A percentile compares a stretch with the other conserved stretches of the same genome.
These are phyloP conservation scores for Sporobolomyces phaffii DNA, from an alignment of 768 basidiomycete species.

Conservation along the genomic window DNA sequence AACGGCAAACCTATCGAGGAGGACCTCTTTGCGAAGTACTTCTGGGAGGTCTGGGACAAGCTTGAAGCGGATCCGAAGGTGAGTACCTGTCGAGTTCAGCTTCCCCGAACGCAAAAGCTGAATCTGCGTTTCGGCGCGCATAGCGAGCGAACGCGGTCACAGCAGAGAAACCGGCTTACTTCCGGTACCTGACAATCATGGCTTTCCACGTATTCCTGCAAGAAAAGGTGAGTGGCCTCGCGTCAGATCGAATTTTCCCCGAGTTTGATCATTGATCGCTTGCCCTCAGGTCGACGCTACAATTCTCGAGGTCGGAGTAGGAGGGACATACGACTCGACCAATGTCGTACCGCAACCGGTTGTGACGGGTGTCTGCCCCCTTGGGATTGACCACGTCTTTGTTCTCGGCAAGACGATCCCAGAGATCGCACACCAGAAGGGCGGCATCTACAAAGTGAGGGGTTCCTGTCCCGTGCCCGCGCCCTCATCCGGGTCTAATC, in stretches of 20 bases:
- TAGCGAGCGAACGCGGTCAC: constrained; percentile 47
- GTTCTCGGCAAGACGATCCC: constrained; percentile 79
- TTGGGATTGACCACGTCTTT: constrained; percentile 85
- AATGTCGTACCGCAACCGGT: constrained; percentile 87
- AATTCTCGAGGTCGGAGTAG: constrained; percentile 92
- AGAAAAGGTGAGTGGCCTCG: constrained; percentile 52
- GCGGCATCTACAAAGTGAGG: constrained; percentile 87
- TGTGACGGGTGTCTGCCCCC: constrained; percentile 79
- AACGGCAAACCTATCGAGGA: constrained; percentile 86
- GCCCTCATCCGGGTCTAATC: background rate
- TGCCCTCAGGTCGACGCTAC: constrained; percentile 68
- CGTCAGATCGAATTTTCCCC: background rate
- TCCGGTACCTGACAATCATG: constrained; percentile 84
- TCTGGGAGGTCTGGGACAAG: constrained; percentile 92
- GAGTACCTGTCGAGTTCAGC: constrained; percentile 33
- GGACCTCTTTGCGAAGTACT: constrained; percentile 77
- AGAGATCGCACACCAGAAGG: constrained; percentile 93
- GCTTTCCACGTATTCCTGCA: constrained; percentile 84
- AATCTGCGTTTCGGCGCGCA: background rate
- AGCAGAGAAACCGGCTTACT: constrained; percentile 78
- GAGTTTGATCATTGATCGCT: background rate
- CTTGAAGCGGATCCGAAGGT: constrained; percentile 63
- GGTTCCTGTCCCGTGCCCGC: background rate
- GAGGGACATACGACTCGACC: constrained; percentile 88
- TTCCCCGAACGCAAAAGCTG: no score